Evolutionary conservation across 2,329 filamentous ascomycete species (phyloP).

Genomic region (Chaetomium sp.): DNA sequence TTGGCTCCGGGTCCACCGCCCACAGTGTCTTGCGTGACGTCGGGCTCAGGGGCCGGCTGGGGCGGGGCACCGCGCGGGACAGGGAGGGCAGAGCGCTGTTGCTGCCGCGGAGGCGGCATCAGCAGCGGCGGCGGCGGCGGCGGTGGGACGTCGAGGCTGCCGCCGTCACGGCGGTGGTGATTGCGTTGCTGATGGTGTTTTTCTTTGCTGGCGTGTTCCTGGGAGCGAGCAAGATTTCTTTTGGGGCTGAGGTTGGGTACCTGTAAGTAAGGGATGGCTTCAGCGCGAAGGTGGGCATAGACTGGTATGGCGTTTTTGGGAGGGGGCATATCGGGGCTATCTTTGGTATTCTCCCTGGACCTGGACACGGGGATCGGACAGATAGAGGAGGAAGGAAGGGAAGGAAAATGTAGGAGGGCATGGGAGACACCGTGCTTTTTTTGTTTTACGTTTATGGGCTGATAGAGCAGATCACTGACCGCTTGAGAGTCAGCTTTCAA

Average conservation of each 20-base stretch:
- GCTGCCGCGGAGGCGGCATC: background rate
- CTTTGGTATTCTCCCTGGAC: background rate
- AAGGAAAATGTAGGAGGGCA: background rate
- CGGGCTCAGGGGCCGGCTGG: background rate
- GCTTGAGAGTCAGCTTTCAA: background rate
- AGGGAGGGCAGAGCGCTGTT: background rate
- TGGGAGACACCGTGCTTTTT: background rate
- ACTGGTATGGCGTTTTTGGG: background rate
- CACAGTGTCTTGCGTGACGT: background rate
- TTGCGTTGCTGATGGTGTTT: slow-evolving; percentile 23
- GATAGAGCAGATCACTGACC: background rate
- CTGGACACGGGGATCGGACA: background rate
- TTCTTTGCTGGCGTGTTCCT: slow-evolving; percentile 31
- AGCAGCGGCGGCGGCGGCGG: slow-evolving; percentile 11
- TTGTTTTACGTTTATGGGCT: background rate
- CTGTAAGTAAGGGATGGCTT: background rate
- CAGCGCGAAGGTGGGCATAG: background rate
- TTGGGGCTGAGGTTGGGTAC: background rate
- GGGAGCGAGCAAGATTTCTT: slow-evolving; percentile 20
- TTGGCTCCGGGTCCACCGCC: background rate
- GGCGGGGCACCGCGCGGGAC: background rate
- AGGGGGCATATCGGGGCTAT: background rate
- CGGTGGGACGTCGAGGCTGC: slow-evolving; percentile 24
- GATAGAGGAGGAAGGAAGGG: background rate
- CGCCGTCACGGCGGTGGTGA: slow-evolving; percentile 18